Conservation (phyloP, 2,329 filamentous ascomycete species). For the Cladosporium sp. region DNA sequence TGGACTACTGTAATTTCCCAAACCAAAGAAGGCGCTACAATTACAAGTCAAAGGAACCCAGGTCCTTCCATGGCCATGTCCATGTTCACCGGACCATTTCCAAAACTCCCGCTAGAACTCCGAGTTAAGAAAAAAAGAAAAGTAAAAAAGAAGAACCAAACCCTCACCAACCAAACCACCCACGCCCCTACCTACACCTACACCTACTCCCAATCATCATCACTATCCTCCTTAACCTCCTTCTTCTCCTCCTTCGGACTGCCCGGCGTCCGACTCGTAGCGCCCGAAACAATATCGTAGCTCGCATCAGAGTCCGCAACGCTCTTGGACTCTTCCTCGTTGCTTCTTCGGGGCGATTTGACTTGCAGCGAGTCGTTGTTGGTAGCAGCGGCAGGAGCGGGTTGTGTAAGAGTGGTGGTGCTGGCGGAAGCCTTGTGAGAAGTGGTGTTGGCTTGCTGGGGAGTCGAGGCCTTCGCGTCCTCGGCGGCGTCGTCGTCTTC, state of each 20-base stretch:
- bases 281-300: slow-evolving; percentile 82
- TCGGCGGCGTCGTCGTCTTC: slow-evolving; percentile 46
- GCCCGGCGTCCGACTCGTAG: slow-evolving; percentile 69
- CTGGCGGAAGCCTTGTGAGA: slow-evolving; percentile 23
- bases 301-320: slow-evolving; percentile 91
- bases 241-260: slow-evolving; percentile 54
- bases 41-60: no score
- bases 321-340: slow-evolving; percentile 73
- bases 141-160: background rate
- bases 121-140: no score
- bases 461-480: slow-evolving; percentile 36
- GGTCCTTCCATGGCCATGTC: no score
- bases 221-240: slow-evolving; percentile 25
- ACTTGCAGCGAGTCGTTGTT: slow-evolving; percentile 22
- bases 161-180: background rate
- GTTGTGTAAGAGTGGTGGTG: slow-evolving; percentile 27
- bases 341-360: slow-evolving; percentile 62
- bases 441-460: slow-evolving; percentile 15
- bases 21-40: no score
- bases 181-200: no score
- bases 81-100: no score
- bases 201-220: slow-evolving; percentile 35
- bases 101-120: no score
- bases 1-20: no score
- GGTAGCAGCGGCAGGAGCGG: slow-evolving; percentile 15